phyloP scores from a whole-genome alignment of 2,329 filamentous ascomycete species.

The Aurifilum marmelostoma region DNA sequence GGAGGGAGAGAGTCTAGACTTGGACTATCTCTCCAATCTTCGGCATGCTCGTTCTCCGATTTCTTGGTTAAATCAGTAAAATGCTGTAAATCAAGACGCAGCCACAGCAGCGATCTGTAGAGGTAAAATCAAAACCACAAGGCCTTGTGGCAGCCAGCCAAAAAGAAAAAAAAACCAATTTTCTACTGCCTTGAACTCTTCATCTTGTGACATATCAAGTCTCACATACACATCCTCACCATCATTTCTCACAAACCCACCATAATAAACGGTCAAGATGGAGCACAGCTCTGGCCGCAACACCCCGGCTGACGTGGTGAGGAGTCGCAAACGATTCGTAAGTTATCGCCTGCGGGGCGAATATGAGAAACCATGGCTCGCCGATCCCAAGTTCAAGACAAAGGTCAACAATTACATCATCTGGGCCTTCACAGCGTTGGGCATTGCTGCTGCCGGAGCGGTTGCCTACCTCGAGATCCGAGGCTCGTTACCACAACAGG shows the following conservation, averaged over 20 bases:
- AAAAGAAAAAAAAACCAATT: not conserved
- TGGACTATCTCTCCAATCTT: not conserved
- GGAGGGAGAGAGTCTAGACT: conserved; percentile 7
- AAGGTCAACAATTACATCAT: conserved; percentile 43
- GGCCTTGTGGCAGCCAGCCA: not conserved
- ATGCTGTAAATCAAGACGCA: not conserved
- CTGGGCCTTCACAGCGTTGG: conserved; percentile 38
- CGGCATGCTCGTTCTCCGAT: not conserved
- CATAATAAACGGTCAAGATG: not conserved
- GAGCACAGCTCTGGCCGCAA: conserved; percentile 17
- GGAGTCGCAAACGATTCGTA: conserved; percentile 36
- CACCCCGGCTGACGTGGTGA: conserved; percentile 22
- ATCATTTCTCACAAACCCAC: not conserved
- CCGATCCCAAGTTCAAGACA: conserved; percentile 39
- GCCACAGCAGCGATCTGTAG: not conserved
- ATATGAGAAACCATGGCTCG: conserved; percentile 46
- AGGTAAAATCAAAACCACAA: not conserved
- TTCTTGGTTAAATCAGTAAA: not conserved
- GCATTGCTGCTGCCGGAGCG: conserved; percentile 39
- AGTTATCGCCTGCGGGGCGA: conserved; percentile 40
- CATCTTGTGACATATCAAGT: not conserved
- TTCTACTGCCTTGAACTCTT: not conserved
- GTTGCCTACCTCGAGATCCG: conserved; percentile 39
- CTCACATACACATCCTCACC: not conserved
- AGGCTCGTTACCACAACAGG: conserved; percentile 32